Conservation (phyloP, 345 rosid species). For the Ricinus communis region DNA sequence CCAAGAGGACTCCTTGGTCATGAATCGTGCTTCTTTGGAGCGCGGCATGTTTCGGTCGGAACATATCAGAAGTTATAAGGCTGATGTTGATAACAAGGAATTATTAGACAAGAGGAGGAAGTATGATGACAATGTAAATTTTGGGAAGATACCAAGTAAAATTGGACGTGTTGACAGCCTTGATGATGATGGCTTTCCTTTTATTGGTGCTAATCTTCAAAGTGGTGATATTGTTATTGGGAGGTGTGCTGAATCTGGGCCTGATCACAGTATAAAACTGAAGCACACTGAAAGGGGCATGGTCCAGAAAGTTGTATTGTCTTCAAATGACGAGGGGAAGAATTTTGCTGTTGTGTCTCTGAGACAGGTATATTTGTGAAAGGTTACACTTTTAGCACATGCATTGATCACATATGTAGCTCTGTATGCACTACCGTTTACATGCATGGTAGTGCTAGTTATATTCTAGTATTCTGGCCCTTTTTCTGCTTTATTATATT, state of each 20-base stretch:
- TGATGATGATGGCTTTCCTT: slow-evolving; percentile 92
- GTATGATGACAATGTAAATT: slow-evolving; percentile 55
- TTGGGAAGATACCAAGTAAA: slow-evolving; percentile 70
- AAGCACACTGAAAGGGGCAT: slow-evolving; percentile 90
- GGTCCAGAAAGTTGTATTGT: slow-evolving; percentile 84
- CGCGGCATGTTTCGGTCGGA: slow-evolving; percentile 92
- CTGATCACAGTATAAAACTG: slow-evolving; percentile 75
- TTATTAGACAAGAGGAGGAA: slow-evolving; percentile 53
- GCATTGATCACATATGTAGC: not conserved
- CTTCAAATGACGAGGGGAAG: slow-evolving; percentile 94
- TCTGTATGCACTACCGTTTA: not conserved
- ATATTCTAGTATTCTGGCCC: not conserved
- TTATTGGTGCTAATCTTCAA: slow-evolving; percentile 72
- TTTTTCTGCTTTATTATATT: not conserved
- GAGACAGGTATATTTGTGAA: slow-evolving; percentile 56
- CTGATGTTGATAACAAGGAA: slow-evolving; percentile 83
- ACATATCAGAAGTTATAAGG: slow-evolving; percentile 84
- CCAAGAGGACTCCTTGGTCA: slow-evolving; percentile 90
- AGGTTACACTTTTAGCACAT: not conserved
- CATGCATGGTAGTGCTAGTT: not conserved
- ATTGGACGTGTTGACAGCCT: slow-evolving; percentile 80
- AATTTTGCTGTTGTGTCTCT: slow-evolving; percentile 82
- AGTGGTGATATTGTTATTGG: slow-evolving; percentile 90
- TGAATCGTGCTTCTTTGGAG: slow-evolving; percentile 87
- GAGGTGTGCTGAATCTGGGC: slow-evolving; percentile 73